Evolutionary conservation across 2,329 filamentous ascomycete genomes (phyloP).

Genomic region (Karstenula rhodostoma): DNA sequence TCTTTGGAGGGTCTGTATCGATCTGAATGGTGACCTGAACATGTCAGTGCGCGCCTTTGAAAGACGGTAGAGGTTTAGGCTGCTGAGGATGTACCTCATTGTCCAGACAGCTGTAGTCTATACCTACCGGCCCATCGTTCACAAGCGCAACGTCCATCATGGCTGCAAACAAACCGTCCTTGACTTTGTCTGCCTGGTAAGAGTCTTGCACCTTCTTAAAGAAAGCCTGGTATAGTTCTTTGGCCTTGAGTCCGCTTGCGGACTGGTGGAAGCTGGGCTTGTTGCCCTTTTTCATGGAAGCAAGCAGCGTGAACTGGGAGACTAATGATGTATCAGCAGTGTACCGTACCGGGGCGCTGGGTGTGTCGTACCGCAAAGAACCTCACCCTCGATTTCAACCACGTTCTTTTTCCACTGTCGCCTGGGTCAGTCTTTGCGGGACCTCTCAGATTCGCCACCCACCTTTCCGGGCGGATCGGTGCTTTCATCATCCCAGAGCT

Average conservation of each 20-base stretch:
- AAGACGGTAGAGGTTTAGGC: conserved; percentile 12
- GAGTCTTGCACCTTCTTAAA: conserved; percentile 75
- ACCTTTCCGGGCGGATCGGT: conserved; percentile 67
- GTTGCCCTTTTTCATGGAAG: conserved; percentile 91
- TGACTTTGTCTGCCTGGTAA: conserved; percentile 78
- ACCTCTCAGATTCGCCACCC: conserved; percentile 29
- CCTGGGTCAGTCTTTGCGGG: conserved; percentile 19
- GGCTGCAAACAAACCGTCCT: conserved; percentile 96
- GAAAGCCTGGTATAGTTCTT: conserved; percentile 84
- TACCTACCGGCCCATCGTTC: conserved; percentile 80
- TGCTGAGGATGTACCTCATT: conserved; percentile 60
- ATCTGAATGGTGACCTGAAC: conserved; percentile 59
- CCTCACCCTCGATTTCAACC: conserved; percentile 85
- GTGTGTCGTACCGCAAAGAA: conserved; percentile 80
- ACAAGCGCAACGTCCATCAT: conserved; percentile 98
- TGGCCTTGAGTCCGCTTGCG: conserved; percentile 78
- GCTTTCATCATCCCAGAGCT: conserved; percentile 85
- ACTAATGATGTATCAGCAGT: conserved; percentile 62
- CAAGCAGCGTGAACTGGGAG: conserved; percentile 94
- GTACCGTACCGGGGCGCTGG: conserved; percentile 2
- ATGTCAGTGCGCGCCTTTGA: conserved; percentile 15
- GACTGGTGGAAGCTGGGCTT: conserved; percentile 96
- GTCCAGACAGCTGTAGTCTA: conserved; percentile 65
- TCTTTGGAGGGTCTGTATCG: conserved; percentile 56
- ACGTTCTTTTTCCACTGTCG: conserved; percentile 88